Conservation (phyloP, 1,139 yeast species). For the Kodamaea sp. region DNA sequence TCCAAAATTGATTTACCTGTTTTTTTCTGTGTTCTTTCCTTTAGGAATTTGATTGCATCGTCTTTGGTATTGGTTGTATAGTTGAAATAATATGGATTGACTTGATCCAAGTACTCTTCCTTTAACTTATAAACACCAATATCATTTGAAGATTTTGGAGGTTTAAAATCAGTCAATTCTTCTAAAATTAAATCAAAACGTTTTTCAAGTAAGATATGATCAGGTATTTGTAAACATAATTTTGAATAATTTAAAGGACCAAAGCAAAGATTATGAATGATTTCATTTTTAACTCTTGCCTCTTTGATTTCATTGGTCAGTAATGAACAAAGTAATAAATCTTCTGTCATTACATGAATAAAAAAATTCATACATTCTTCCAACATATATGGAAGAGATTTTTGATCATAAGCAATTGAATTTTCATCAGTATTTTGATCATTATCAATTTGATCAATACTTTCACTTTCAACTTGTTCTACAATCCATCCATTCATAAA, state of each 20-base stretch:
- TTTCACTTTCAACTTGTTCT: conserved; percentile 7
- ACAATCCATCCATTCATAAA: conserved; percentile 49
- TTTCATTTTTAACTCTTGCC: conserved; percentile 58
- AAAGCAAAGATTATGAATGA: conserved; percentile 76
- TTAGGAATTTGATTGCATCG: conserved; percentile 60
- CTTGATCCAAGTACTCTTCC: conserved; percentile 46
- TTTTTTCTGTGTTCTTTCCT: conserved; percentile 33
- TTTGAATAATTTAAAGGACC: conserved; percentile 71
- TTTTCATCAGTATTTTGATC: background rate
- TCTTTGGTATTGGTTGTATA: conserved; percentile 76
- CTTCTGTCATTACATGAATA: conserved; percentile 68
- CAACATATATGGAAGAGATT: conserved; percentile 54
- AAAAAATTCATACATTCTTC: conserved; percentile 77
- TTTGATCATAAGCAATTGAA: conserved; percentile 38
- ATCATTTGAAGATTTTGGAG: conserved; percentile 64
- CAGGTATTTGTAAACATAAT: conserved; percentile 67
- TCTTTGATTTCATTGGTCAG: conserved; percentile 51
- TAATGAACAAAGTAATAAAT: conserved; percentile 52
- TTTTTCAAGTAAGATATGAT: conserved; percentile 67
- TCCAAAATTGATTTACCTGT: conserved; percentile 36
- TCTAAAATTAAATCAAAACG: conserved; percentile 66
- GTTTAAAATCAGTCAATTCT: conserved; percentile 55
- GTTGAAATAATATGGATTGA: conserved; percentile 83
- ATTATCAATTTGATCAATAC: conserved; percentile 1
- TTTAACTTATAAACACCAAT: conserved; percentile 69